Evolutionary conservation across 306 rosid species (phyloP), one percentile per base, ranked within the genome.

Genomic region (Styphnolobium japonicum): DNA sequence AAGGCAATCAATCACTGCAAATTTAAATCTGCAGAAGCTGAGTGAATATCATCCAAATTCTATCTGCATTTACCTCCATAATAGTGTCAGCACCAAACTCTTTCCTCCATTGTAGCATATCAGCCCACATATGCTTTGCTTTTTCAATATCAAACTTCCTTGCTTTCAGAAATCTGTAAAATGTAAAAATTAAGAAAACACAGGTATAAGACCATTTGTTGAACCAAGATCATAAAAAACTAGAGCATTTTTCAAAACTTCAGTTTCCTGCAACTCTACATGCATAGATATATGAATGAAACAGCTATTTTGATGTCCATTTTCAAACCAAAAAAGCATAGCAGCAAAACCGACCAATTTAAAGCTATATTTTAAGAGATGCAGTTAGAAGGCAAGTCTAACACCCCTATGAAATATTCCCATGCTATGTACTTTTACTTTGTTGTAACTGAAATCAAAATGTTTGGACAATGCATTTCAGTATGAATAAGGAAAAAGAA

Each of bases 91-190:
- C 85, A 53, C 93, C 88, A 60, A 88, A 94, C 15, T 94, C 98
- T 85, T 81, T 90, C 85, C 98, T 92, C 98, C 98, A 94, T 68
- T 88, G 91, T 58, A 94, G 88, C 98, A 94, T 94, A 81, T 94
- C 97, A 3, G 92, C 93, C 97, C 97, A 94, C 98, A 94, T 94
- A 86, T 89, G 89, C 93, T 93, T 95, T 67, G 99, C 97, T 21
- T 88, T 95, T 72, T 95, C 98, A 37, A 85, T 60, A 74, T 95
- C 99, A 73, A 95, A 91, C 75, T 93, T 95, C 80, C 99, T 93
- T 66, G 99, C 99, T 83, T 95, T 95, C 46, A 95, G 83, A 78
- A 93, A 95, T 82, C 99, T 95, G 86, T 22, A 31, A 75, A 49
- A 46, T 37, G 48, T n/a, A 77, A 64, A 46, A 72, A 46, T 71